Conservation (phyloP, 495 filamentous ascomycete genomes). For the Sordaria brevicollis region DNA sequence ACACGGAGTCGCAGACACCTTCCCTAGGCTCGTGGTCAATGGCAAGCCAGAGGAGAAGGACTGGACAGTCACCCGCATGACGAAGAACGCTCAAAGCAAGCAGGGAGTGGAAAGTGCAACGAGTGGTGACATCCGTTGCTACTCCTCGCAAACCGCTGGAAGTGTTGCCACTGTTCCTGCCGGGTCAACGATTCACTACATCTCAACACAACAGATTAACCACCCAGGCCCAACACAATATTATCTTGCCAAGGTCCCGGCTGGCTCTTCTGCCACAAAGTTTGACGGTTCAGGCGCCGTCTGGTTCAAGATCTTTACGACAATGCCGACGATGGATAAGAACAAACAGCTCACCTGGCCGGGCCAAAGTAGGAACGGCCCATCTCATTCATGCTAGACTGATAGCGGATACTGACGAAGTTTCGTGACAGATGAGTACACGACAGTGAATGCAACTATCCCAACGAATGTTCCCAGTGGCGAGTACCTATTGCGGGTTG, state of each 20-base stretch:
- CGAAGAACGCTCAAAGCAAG: constrained; percentile 31
- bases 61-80: constrained; percentile 32
- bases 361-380: constrained; percentile 20
- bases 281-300: constrained; percentile 38
- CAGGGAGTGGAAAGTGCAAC: constrained; percentile 29
- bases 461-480: constrained; percentile 33
- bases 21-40: constrained; percentile 29
- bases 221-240: constrained; percentile 38
- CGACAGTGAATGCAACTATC: constrained; percentile 33
- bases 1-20: constrained; percentile 21
- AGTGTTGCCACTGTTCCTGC: constrained; percentile 28
- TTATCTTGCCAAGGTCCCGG: constrained; percentile 39
- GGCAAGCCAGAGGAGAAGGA: constrained; percentile 27
- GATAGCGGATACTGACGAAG: not conserved
- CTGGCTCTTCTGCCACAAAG: constrained; percentile 26
- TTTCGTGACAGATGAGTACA: constrained; percentile 22
- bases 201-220: constrained; percentile 34
- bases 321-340: constrained; percentile 26
- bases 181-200: constrained; percentile 35
- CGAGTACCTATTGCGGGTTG: constrained; percentile 48
- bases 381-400: not conserved
- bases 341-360: constrained; percentile 32
- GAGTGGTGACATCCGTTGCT: constrained; percentile 38
- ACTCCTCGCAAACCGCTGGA: constrained; percentile 27
- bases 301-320: constrained; percentile 44